These are phyloP conservation scores for Aspergillus ochraceoroseus DNA, from an alignment of 2,329 filamentous ascomycete genomes.

Conservation along the genomic window DNA sequence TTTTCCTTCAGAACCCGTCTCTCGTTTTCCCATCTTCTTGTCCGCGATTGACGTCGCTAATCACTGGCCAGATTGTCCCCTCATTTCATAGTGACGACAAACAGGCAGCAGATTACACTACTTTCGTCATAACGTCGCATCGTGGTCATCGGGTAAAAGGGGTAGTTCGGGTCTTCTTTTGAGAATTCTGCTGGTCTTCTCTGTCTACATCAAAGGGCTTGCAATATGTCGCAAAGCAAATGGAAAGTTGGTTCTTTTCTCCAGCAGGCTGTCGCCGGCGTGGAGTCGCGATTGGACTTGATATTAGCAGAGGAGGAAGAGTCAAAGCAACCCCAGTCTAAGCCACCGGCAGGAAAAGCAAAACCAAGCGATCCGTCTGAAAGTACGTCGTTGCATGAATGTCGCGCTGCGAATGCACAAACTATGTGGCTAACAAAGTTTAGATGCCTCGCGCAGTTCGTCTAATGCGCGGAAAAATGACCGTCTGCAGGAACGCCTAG, in stretches of 20 bases:
- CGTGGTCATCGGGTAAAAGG: slow-evolving; percentile 15
- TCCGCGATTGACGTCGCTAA: slow-evolving; percentile 9
- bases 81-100: slow-evolving; percentile 15
- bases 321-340: slow-evolving; percentile 22
- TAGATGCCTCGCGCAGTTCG: slow-evolving; percentile 57
- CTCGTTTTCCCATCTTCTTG: slow-evolving; percentile 11
- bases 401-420: neutral
- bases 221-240: slow-evolving; percentile 45
- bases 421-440: slow-evolving; percentile 24
- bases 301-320: slow-evolving; percentile 73
- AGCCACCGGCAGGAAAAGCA: slow-evolving; percentile 25
- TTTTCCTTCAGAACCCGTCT: slow-evolving; percentile 8
- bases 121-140: slow-evolving; percentile 9
- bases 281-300: slow-evolving; percentile 87
- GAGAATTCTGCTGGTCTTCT: neutral
- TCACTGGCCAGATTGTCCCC: slow-evolving; percentile 1
- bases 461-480: slow-evolving; percentile 68
- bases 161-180: neutral
- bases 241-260: slow-evolving; percentile 69
- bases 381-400: slow-evolving; percentile 25
- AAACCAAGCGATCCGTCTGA: slow-evolving; percentile 39
- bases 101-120: slow-evolving; percentile 10
- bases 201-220: neutral
- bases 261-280: slow-evolving; percentile 83
- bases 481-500: slow-evolving; percentile 80